Base-by-base conservation (phyloP, 148 eudicot species). In the Cornus suecica region DNA sequence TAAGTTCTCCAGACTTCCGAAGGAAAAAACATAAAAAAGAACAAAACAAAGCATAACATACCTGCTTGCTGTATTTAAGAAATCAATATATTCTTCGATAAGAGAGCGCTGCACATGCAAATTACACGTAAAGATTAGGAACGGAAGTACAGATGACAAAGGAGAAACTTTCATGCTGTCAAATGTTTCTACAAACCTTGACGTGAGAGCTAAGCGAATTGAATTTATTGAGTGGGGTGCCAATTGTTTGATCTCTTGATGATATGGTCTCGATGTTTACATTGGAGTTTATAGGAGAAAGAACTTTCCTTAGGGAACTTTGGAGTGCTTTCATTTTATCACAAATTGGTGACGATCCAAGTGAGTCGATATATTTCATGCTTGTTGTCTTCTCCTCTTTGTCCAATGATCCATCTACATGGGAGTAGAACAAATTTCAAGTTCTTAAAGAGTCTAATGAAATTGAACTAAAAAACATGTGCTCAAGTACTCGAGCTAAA, bases 31-130 rank as follows among this genome's bases (percentile, higher is more conserved):
- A 32, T 0, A 23, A 48, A 65, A 32, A 3, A 58, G 52, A 34
- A 41, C 14, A 29, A 24, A 41, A 31, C 27, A 24, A 41, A 58
- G 16, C 42, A 61, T 28, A 30, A 64, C 72, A n/a, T 73, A 92
- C 98, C 97, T 90, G 84, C 83, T 89, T 66, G 97, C 99, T 68
- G 84, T 68, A 74, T 94, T 94, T 52, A 94, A 83, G 70, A 94
- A 88, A 66, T 94, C 92, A 24, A 94, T 66, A 65, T 94, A 94
- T 72, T 94, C 97, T 78, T 88, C 91, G 15, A 76, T 82, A 2
- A 94, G 90, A 76, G 84, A 80, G 81, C 69, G 85, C 99, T 94
- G 89, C 14, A 76, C 24, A 56, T 76, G 65, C 22, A 56, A 20
- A 45, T n/a, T 82, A 62, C n/a, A n/a, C n/a, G n/a, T 65, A 63